Evolutionary conservation across 345 rosid genomes (phyloP).

Genomic region (Physaria fendleri): DNA sequence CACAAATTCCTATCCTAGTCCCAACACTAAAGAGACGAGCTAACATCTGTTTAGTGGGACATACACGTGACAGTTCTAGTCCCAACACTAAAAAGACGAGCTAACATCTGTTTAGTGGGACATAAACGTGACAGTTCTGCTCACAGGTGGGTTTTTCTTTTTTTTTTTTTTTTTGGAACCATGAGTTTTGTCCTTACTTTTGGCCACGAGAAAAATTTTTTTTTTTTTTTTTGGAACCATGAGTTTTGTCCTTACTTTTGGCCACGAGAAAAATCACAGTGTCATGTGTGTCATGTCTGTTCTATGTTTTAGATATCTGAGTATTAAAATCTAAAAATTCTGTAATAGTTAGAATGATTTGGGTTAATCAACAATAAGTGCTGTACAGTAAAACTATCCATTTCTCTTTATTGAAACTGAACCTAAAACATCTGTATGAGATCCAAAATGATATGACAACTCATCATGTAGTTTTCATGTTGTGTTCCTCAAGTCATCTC

Average conservation of each 20-base stretch:
- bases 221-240: no score
- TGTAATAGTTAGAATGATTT: slow-evolving; percentile 17
- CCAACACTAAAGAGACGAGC: neutral
- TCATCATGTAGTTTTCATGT: no score
- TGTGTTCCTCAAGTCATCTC: slow-evolving; percentile 13
- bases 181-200: neutral
- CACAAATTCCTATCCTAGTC: neutral
- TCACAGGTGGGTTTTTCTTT: no score
- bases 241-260: neutral
- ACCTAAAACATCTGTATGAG: slow-evolving; percentile 13
- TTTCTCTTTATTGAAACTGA: slow-evolving; percentile 16
- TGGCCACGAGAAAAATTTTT: neutral
- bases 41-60: slow-evolving; percentile 13
- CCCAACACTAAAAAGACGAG: neutral
- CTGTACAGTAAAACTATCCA: slow-evolving; percentile 12
- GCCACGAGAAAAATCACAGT: neutral
- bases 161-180: no score
- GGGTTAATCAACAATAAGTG: slow-evolving; percentile 8
- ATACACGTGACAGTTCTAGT: slow-evolving; percentile 6
- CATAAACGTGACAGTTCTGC: slow-evolving; percentile 8
- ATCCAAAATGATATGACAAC: neutral
- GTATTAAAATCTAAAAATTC: neutral
- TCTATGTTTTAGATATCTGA: neutral
- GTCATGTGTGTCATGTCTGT: neutral
- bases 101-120: slow-evolving; percentile 11